Percentiles rank a stretch among this genome's conserved stretches.
Evolutionary conservation across 257 asterid genomes (phyloP).

Genomic region (Knoxia roxburghii): DNA sequence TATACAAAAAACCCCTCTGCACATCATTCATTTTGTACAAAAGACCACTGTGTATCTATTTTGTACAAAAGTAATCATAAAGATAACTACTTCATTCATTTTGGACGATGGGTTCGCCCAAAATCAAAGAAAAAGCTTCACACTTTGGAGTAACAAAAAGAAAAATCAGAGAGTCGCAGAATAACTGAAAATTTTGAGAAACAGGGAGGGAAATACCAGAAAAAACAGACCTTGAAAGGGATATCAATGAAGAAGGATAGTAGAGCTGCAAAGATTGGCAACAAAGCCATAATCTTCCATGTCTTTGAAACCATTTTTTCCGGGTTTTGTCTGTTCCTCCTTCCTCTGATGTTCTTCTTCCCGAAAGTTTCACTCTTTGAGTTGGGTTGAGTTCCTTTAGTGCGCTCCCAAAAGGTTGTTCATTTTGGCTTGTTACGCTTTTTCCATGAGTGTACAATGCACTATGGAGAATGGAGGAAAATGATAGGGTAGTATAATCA

Average conservation of each 20-base stretch:
- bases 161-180: background rate
- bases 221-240: conserved; percentile 50
- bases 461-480: no score
- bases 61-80: background rate
- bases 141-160: background rate
- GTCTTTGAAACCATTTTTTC: conserved; percentile 52
- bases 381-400: background rate
- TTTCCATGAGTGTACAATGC: background rate
- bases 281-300: conserved; percentile 47
- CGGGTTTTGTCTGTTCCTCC: conserved; percentile 13
- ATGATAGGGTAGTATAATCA: no score
- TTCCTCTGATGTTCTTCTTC: background rate
- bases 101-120: background rate
- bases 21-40: background rate
- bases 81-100: background rate
- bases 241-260: conserved; percentile 45
- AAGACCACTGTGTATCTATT: background rate
- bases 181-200: background rate
- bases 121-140: conserved; percentile 12
- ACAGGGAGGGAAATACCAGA: background rate
- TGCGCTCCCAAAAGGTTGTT: conserved; percentile 4
- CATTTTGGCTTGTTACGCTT: background rate
- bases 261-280: conserved; percentile 67
- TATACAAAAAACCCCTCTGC: background rate
- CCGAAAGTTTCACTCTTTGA: background rate